Conservation (phyloP, 108 stramenopile genomes). For the Pseudonitzschia pungens region DNA sequence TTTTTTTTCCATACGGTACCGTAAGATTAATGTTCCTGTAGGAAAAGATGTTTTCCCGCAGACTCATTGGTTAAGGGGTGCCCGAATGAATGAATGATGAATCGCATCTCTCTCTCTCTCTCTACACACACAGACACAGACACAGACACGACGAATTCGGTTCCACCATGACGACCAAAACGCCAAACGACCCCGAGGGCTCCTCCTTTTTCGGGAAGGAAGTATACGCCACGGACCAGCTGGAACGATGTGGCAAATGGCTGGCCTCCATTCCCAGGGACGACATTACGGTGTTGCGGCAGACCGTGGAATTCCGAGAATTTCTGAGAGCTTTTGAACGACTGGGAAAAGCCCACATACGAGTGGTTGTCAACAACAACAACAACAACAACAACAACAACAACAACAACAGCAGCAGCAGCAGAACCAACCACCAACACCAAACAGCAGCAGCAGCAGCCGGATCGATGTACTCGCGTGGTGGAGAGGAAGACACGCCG, state of each 20-base stretch:
- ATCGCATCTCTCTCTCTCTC: no score
- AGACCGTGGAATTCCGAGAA: conserved; percentile 60
- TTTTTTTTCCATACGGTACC: no score
- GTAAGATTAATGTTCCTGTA: no score
- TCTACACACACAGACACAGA: no score
- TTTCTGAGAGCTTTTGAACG: conserved; percentile 62
- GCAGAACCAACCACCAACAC: background rate
- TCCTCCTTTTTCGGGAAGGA: no score
- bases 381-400: conserved; percentile 5
- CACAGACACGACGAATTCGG: no score
- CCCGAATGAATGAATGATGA: no score
- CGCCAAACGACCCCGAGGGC: no score
- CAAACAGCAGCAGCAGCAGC: background rate
- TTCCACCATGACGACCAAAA: no score
- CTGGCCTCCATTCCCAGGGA: conserved; percentile 68
- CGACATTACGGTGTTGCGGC: conserved; percentile 55
- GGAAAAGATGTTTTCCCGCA: no score
- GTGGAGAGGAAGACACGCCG: background rate
- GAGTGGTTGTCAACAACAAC: conserved; percentile 41
- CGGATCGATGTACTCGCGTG: background rate
- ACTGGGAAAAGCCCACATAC: conserved; percentile 59
- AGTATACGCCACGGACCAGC: background rate
- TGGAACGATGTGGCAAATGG: conserved; percentile 71
- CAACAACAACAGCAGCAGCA: background rate
- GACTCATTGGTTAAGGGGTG: no score